Evolutionary conservation across 2,329 filamentous ascomycete species (phyloP).

Genomic region (Colletotrichum tanaceti): DNA sequence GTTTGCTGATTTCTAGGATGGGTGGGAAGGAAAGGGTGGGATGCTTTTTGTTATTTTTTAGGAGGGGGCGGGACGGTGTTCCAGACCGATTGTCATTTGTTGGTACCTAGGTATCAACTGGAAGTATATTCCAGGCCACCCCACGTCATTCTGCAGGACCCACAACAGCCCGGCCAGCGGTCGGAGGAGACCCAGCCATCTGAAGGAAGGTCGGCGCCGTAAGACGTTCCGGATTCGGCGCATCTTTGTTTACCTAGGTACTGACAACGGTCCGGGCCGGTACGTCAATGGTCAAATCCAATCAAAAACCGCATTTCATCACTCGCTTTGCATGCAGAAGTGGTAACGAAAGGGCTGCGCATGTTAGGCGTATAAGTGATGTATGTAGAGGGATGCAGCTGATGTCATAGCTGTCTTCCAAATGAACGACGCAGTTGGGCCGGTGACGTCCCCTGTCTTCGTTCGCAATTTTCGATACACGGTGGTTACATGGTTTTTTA

Average conservation of each 20-base stretch:
- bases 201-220: constrained; percentile 17
- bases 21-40: constrained; percentile 19
- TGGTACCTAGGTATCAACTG: too few relatives aligned
- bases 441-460: neutral
- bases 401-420: constrained; percentile 7
- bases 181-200: constrained; percentile 5
- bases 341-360: neutral
- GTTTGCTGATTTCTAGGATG: constrained; percentile 22
- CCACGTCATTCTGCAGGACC: constrained; percentile 33
- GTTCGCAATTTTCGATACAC: neutral
- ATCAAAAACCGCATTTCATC: neutral
- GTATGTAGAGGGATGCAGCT: neutral
- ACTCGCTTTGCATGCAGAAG: neutral
- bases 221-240: constrained; percentile 28
- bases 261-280: constrained; percentile 31
- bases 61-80: constrained; percentile 9
- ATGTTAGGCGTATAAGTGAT: constrained; percentile 1
- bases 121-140: constrained; percentile 17
- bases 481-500: neutral
- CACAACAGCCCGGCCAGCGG: constrained; percentile 11
- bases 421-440: neutral
- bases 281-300: neutral
- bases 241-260: neutral
- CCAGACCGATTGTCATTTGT: constrained; percentile 4
- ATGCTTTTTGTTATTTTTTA: constrained; percentile 35